Conservation (phyloP, 108 stramenopile species). For the Fistulifera solaris region DNA sequence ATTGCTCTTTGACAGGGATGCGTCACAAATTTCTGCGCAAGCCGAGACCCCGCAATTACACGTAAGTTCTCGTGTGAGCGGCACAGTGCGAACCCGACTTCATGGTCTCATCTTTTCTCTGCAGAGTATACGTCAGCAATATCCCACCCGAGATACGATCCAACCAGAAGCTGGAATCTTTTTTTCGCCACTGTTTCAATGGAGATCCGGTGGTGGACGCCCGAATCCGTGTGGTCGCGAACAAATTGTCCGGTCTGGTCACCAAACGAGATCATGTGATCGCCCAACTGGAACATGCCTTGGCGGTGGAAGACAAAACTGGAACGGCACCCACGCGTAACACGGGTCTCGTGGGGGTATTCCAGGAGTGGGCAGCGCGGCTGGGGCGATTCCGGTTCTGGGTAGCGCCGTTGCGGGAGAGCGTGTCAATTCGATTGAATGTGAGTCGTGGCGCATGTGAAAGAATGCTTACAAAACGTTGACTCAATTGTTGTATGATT, state of each 20-base stretch:
- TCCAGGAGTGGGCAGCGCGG: neutral
- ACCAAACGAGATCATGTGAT: conserved; percentile 32
- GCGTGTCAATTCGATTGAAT: conserved; percentile 9
- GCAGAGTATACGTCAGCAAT: conserved; percentile 25
- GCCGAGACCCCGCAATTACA: conserved; percentile 28
- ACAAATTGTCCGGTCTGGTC: conserved; percentile 34
- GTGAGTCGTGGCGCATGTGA: conserved; percentile 22
- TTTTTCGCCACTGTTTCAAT: conserved; percentile 32
- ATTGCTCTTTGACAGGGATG: conserved; percentile 13
- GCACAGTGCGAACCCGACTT: too few relatives aligned
- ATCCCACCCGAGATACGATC: conserved; percentile 29
- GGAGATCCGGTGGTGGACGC: conserved; percentile 31
- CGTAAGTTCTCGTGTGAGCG: neutral
- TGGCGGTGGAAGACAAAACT: conserved; percentile 31
- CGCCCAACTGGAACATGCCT: conserved; percentile 46
- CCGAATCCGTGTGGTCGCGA: conserved; percentile 31
- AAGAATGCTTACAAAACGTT: too few relatives aligned
- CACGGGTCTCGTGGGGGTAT: conserved; percentile 5
- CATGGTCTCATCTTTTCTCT: too few relatives aligned
- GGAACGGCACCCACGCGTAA: conserved; percentile 25
- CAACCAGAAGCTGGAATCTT: conserved; percentile 23
- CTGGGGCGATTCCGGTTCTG: conserved; percentile 10
- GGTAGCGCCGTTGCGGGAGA: conserved; percentile 3
- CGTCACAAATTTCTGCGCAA: conserved; percentile 31
- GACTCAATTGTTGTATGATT: too few relatives aligned